Conservation (phyloP, 1,284 basidiomycete species). For the Rhodotorula sp. region DNA sequence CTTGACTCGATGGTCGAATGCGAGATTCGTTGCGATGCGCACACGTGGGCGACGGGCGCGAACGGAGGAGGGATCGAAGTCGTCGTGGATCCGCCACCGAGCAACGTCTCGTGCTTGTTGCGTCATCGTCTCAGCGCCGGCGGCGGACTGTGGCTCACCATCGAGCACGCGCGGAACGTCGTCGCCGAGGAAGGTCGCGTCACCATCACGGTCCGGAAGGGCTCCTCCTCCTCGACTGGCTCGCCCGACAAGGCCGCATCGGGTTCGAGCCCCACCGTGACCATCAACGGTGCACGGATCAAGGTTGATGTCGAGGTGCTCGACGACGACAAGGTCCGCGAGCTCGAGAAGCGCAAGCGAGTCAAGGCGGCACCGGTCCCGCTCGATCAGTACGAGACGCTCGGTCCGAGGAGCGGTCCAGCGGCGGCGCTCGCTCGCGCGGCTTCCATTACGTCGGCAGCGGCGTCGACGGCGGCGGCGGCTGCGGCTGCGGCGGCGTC, state of each 20-base stretch:
- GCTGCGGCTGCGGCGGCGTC: not conserved
- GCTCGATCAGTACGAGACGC: conserved; percentile 64
- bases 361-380: conserved; percentile 82
- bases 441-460: not conserved
- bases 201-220: conserved; percentile 64
- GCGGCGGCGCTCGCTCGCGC: not conserved
- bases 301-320: conserved; percentile 89
- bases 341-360: conserved; percentile 77
- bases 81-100: conserved; percentile 90
- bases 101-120: conserved; percentile 74
- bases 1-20: conserved; percentile 64
- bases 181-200: conserved; percentile 50
- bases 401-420: conserved; percentile 19
- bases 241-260: not conserved
- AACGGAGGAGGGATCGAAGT: conserved; percentile 62
- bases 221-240: conserved; percentile 47
- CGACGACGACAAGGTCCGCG: conserved; percentile 80
- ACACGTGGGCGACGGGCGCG: conserved; percentile 76
- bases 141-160: conserved; percentile 93
- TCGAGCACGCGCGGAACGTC: conserved; percentile 72
- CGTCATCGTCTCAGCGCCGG: conserved; percentile 87
- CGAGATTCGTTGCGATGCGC: conserved; percentile 89
- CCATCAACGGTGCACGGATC: conserved; percentile 84
- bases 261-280: conserved; percentile 53
- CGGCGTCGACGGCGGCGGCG: conserved; percentile 29